Conservation (phyloP, 768 basidiomycete genomes). For the Gymnopilus junonius region DNA sequence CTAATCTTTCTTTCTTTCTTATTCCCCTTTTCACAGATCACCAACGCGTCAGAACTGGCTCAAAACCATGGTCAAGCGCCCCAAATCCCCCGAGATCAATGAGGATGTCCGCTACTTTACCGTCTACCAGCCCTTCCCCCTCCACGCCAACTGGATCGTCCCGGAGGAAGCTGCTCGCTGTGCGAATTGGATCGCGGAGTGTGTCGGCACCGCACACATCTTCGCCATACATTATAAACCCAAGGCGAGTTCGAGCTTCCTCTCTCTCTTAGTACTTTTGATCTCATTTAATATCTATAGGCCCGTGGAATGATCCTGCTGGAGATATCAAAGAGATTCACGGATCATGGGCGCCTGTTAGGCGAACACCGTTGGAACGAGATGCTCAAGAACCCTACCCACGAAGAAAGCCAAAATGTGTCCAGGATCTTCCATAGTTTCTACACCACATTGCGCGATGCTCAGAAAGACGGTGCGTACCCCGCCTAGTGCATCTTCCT, state of each 20-base stretch:
- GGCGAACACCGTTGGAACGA: slow-evolving; percentile 57
- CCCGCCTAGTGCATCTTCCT: too few species aligned
- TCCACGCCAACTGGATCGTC: slow-evolving; percentile 50
- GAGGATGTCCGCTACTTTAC: slow-evolving; percentile 54
- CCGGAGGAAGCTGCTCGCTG: slow-evolving; percentile 42
- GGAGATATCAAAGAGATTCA: slow-evolving; percentile 46
- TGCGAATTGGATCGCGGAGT: slow-evolving; percentile 52
- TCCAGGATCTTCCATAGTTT: slow-evolving; percentile 48
- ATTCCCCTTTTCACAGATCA: background rate
- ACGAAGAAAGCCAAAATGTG: slow-evolving; percentile 39
- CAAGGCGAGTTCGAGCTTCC: slow-evolving; percentile 38
- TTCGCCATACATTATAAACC: slow-evolving; percentile 53
- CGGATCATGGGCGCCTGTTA: slow-evolving; percentile 40
- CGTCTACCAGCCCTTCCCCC: slow-evolving; percentile 52
- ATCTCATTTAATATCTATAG: slow-evolving; percentile 21
- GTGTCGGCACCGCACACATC: slow-evolving; percentile 41
- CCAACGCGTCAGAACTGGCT: too few species aligned
- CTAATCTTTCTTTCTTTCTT: background rate
- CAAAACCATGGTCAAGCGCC: slow-evolving; percentile 41
- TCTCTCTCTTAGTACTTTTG: background rate
- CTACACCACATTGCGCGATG: slow-evolving; percentile 45
- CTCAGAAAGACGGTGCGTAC: slow-evolving; percentile 53
- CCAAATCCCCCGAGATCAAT: slow-evolving; percentile 41
- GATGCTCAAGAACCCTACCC: slow-evolving; percentile 43
- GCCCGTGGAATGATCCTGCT: slow-evolving; percentile 52